These are phyloP conservation scores for Lactuca sativa DNA, from an alignment of 129 eudicot genomes.

Conservation along the genomic window DNA sequence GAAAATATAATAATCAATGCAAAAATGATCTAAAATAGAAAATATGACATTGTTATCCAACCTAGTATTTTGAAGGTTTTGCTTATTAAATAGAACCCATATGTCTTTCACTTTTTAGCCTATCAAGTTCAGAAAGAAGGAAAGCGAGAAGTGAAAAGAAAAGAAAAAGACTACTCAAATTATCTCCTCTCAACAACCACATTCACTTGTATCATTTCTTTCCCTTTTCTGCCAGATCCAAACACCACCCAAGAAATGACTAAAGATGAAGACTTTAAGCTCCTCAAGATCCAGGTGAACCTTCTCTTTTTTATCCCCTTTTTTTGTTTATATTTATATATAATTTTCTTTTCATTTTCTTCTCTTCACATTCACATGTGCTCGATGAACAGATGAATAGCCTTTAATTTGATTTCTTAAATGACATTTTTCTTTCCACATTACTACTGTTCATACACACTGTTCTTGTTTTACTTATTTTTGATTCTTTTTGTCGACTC, in stretches of 20 bases:
- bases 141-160: constrained; percentile 5
- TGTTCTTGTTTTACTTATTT: constrained; percentile 14
- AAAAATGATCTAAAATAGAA: background rate
- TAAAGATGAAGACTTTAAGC: constrained; percentile 95
- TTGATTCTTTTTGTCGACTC: constrained; percentile 29
- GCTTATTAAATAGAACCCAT: constrained; percentile 29
- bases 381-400: background rate
- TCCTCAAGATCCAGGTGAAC: constrained; percentile 91
- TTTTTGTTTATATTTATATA: background rate
- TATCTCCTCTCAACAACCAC: constrained; percentile 29
- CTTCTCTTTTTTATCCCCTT: constrained; percentile 20
- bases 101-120: constrained; percentile 31
- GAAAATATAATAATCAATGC: constrained; percentile 9
- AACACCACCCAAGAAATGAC: constrained; percentile 58
- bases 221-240: constrained; percentile 41
- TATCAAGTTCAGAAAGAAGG: constrained; percentile 19
- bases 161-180: constrained; percentile 21
- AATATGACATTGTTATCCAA: constrained; percentile 11
- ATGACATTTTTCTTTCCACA: constrained; percentile 5
- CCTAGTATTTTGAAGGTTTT: constrained; percentile 34
- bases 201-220: constrained; percentile 34
- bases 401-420: background rate
- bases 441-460: constrained; percentile 6
- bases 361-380: background rate
- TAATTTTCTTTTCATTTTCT: background rate